Evolutionary conservation across 139 green algal genomes (phyloP).

Genomic region (Coelastrella sp.): DNA sequence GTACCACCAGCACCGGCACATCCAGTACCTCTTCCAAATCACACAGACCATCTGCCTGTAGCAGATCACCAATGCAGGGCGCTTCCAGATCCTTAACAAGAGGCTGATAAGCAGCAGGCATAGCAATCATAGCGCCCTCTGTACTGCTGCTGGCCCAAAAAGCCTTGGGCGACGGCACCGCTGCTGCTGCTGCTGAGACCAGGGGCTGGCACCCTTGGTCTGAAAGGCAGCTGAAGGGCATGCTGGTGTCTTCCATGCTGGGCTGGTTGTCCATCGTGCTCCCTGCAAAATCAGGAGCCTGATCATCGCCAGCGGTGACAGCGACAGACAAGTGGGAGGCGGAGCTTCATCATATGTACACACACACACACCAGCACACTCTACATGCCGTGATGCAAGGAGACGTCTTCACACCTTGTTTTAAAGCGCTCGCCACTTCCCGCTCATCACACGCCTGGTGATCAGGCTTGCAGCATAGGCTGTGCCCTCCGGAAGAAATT

Average conservation of each 20-base stretch:
- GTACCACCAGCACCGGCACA: not conserved
- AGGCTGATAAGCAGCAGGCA: constrained; percentile 28
- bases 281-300: not conserved
- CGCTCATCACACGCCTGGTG: constrained; percentile 21
- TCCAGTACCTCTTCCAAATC: not conserved
- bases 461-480: not conserved
- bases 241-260: constrained; percentile 7
- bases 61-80: not conserved
- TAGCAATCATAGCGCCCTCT: not conserved
- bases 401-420: not conserved
- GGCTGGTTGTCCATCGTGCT: not conserved
- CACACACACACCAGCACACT: no score
- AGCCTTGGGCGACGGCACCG: not conserved
- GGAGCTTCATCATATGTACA: no score
- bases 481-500: not conserved
- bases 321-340: no score
- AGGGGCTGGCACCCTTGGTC: not conserved
- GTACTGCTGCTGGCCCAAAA: not conserved
- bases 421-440: constrained; percentile 28
- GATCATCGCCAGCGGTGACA: no score
- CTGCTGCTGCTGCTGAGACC: not conserved
- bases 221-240: not conserved
- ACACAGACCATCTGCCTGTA: constrained; percentile 4
- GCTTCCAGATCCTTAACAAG: constrained; percentile 33
- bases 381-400: no score